Conservation (phyloP, 2,329 filamentous ascomycete species). For the Colletotrichum endophyticum region DNA sequence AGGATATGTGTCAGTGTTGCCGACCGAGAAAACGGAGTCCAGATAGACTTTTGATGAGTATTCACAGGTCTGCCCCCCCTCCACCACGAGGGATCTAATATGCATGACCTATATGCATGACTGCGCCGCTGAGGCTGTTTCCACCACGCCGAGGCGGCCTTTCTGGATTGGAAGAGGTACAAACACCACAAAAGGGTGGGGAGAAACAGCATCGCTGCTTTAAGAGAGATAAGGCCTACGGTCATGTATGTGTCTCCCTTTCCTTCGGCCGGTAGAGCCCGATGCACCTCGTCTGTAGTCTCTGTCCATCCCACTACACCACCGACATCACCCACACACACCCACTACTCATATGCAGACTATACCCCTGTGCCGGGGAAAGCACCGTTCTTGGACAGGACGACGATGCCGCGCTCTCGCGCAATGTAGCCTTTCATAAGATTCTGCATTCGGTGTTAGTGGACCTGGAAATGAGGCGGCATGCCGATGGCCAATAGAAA, state of each 20-base stretch:
- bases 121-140: not conserved
- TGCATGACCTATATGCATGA: not conserved
- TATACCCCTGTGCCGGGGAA: conserved; percentile 88
- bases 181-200: not conserved
- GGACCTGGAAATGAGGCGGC: conserved; percentile 28
- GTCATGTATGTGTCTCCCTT: not conserved
- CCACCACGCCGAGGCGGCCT: not conserved
- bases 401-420: conserved; percentile 86
- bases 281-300: not conserved
- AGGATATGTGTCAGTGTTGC: not conserved
- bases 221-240: not conserved
- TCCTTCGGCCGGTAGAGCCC: not conserved
- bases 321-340: not conserved
- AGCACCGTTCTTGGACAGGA: conserved; percentile 89
- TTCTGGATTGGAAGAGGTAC: not conserved
- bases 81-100: not conserved
- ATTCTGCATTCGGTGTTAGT: conserved; percentile 61
- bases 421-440: conserved; percentile 99
- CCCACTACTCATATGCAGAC: not conserved
- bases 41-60: conserved; percentile 3
- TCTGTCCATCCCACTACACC: not conserved
- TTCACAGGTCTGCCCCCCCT: not conserved
- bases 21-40: not conserved
- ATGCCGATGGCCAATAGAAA: not conserved
- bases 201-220: not conserved